Conservation (phyloP, 1,139 yeast genomes). For the Zygosaccharomyces pseudobailii region DNA sequence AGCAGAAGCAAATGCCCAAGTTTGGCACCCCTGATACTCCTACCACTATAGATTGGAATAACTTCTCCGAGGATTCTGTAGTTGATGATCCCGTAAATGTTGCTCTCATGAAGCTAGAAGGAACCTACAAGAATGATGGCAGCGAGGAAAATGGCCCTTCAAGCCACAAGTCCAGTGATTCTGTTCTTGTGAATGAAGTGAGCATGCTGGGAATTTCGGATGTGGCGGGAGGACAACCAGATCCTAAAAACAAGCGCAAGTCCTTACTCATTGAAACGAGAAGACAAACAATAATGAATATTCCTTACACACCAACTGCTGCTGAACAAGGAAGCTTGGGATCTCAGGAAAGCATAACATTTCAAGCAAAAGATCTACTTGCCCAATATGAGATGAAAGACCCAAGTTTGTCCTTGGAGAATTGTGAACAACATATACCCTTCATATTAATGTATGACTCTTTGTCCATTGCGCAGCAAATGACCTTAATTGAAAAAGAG, state of each 20-base stretch:
- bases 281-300: constrained; percentile 36
- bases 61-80: constrained; percentile 71
- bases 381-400: constrained; percentile 26
- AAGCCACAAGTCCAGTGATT: constrained; percentile 18
- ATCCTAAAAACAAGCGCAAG: constrained; percentile 26
- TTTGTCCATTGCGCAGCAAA: constrained; percentile 62
- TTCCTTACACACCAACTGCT: constrained; percentile 22
- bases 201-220: constrained; percentile 30
- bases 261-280: constrained; percentile 37
- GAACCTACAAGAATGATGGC: constrained; percentile 40
- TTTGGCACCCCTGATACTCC: constrained; percentile 9
- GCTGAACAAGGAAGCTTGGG: background rate
- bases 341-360: constrained; percentile 1
- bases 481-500: constrained; percentile 83
- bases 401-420: constrained; percentile 22
- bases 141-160: constrained; percentile 5
- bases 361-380: constrained; percentile 24
- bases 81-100: constrained; percentile 68
- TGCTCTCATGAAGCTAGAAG: constrained; percentile 75
- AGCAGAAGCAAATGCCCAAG: constrained; percentile 8
- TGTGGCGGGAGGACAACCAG: constrained; percentile 13
- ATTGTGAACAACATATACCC: constrained; percentile 56
- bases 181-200: constrained; percentile 30
- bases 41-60: constrained; percentile 67
- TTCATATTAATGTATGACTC: constrained; percentile 73